Percentiles rank a stretch among this genome's conserved stretches.
Evolutionary conservation across 495 filamentous ascomycete species (phyloP).

Genomic region (Lophiotrema nucula): DNA sequence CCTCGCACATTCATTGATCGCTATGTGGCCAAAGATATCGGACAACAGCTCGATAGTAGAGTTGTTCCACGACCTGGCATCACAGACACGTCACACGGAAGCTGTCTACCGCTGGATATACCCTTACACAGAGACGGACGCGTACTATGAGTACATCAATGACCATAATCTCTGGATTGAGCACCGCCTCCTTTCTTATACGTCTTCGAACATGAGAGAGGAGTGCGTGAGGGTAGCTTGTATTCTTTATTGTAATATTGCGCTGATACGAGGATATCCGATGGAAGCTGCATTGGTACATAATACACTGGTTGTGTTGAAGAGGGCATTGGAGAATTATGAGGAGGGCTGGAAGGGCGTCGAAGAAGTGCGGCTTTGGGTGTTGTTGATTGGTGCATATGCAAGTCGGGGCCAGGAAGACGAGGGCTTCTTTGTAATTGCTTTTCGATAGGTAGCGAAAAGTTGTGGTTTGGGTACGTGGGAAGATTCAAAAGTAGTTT

Average conservation of each 20-base stretch:
- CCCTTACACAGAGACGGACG: neutral
- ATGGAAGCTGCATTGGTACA: neutral
- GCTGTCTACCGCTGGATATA: neutral
- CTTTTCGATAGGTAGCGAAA: neutral
- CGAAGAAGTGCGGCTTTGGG: conserved; percentile 1
- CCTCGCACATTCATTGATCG: too few species aligned
- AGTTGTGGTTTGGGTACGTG: neutral
- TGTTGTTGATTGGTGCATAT: neutral
- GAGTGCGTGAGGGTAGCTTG: neutral
- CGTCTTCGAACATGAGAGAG: neutral
- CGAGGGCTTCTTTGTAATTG: neutral
- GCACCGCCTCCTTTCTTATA: conserved; percentile 3
- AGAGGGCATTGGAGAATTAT: neutral
- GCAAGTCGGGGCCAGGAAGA: neutral
- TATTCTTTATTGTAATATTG: neutral
- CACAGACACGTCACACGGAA: conserved; percentile 4
- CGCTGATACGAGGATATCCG: neutral
- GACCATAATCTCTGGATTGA: conserved; percentile 1
- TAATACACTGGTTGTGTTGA: neutral
- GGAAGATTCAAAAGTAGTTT: neutral
- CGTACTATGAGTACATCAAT: conserved; percentile 3
- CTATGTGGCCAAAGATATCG: too few species aligned
- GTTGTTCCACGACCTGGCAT: too few species aligned
- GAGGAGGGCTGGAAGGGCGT: neutral
- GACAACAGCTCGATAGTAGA: too few species aligned